phyloP scores from a whole-genome alignment of 2,329 filamentous ascomycete genomes.

The Emericellopsis cladophorae region DNA sequence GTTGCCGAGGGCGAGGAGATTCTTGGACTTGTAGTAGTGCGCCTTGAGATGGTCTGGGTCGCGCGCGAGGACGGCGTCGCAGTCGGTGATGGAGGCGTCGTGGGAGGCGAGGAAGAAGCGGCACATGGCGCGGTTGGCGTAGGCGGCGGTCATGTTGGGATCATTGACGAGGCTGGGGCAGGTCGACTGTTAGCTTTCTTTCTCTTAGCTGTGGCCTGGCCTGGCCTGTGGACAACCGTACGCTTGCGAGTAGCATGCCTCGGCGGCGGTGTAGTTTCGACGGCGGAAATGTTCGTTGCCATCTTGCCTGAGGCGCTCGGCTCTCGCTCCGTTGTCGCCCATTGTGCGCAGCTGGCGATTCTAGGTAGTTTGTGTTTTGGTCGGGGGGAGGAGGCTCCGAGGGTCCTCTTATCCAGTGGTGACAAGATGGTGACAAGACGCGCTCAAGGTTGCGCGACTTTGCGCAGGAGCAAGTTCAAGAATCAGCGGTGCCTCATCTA shows the following conservation, averaged over 20 bases:
- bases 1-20: constrained; percentile 54
- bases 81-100: constrained; percentile 67
- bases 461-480: too few relatives aligned
- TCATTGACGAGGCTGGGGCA: constrained; percentile 59
- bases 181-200: constrained; percentile 1
- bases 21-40: constrained; percentile 71
- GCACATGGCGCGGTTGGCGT: constrained; percentile 81
- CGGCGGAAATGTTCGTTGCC: constrained; percentile 54
- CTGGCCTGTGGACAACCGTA: constrained; percentile 19
- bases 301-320: constrained; percentile 33
- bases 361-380: neutral
- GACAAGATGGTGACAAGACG: too few relatives aligned
- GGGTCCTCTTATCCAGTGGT: too few relatives aligned
- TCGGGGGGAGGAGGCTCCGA: too few relatives aligned
- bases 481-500: too few relatives aligned
- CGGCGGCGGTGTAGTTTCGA: constrained; percentile 53
- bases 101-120: constrained; percentile 63
- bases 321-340: constrained; percentile 1
- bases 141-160: constrained; percentile 64
- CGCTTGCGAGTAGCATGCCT: constrained; percentile 61
- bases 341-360: neutral
- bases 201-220: neutral
- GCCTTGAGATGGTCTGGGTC: constrained; percentile 61
- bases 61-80: constrained; percentile 59
- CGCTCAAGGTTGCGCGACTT: too few relatives aligned